Conservation (phyloP, 345 rosid genomes). For the Euphorbia tirucalli region DNA sequence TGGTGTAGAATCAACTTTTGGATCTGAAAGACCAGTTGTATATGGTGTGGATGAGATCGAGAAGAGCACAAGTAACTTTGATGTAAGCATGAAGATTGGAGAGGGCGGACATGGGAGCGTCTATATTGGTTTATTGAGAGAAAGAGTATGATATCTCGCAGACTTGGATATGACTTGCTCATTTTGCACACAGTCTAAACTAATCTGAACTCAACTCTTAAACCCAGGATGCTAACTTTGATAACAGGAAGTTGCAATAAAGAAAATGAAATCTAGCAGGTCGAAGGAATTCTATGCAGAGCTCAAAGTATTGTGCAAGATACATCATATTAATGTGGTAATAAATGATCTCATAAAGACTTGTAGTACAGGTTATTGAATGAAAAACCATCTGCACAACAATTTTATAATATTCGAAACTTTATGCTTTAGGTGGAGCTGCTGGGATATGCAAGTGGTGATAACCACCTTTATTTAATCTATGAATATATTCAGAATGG, state of each 20-base stretch:
- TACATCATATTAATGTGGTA: constrained; percentile 43
- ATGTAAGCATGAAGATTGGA: constrained; percentile 32
- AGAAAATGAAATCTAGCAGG: constrained; percentile 38
- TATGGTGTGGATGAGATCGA: constrained; percentile 30
- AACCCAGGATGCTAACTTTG: neutral
- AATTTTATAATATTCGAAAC: constrained; percentile 5
- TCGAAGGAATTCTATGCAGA: constrained; percentile 35
- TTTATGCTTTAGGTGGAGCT: constrained; percentile 34
- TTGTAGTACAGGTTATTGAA: neutral
- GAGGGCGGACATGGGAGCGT: constrained; percentile 40
- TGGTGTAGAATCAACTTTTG: constrained; percentile 22
- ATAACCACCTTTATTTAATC: constrained; percentile 28
- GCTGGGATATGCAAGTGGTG: constrained; percentile 34
- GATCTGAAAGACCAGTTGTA: constrained; percentile 23
- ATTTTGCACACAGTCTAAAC: neutral
- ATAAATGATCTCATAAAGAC: neutral
- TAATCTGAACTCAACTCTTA: neutral
- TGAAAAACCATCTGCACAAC: neutral
- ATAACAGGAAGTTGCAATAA: constrained; percentile 37
- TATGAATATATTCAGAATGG: constrained; percentile 39
- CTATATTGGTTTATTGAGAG: constrained; percentile 23
- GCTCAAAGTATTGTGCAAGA: constrained; percentile 35
- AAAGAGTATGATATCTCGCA: constrained; percentile 12
- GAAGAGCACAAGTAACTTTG: constrained; percentile 29
- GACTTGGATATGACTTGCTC: neutral